Evolutionary conservation across 1,284 basidiomycete species (phyloP).

Genomic region (Cryptococcus sp.): DNA sequence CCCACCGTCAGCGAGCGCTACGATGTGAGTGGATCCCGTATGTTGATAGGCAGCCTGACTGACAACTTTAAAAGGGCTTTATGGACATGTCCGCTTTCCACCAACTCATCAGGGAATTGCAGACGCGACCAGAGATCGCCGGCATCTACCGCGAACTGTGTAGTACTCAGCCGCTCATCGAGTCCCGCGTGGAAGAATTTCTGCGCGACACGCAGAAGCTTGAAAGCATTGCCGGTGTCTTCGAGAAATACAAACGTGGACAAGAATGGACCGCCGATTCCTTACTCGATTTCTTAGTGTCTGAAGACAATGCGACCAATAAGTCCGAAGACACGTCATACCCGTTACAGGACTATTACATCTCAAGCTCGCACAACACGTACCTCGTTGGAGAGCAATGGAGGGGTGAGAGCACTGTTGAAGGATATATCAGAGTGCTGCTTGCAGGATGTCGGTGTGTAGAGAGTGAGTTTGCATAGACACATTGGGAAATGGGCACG

Average conservation of each 20-base stretch:
- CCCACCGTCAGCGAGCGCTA: conserved; percentile 58
- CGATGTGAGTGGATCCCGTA: conserved; percentile 56
- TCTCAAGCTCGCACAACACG: conserved; percentile 95
- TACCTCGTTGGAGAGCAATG: conserved; percentile 95
- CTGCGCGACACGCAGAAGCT: conserved; percentile 70
- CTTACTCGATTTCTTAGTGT: conserved; percentile 72
- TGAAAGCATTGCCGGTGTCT: conserved; percentile 17
- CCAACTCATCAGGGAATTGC: conserved; percentile 79
- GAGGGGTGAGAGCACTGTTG: conserved; percentile 88
- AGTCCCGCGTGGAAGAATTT: conserved; percentile 65
- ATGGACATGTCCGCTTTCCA: conserved; percentile 85
- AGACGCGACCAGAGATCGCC: conserved; percentile 78
- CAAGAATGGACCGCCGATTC: conserved; percentile 40
- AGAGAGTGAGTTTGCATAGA: conserved; percentile 65
- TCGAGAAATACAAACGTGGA: conserved; percentile 24
- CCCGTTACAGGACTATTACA: conserved; percentile 84
- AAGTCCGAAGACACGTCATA: conserved; percentile 70
- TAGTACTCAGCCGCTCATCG: conserved; percentile 57
- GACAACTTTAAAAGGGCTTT: conserved; percentile 21
- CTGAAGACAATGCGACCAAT: conserved; percentile 64
- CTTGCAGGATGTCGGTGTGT: conserved; percentile 89
- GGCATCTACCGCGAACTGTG: conserved; percentile 64
- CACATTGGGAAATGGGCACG: conserved; percentile 1
- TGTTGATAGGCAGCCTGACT: neutral
- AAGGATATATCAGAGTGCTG: conserved; percentile 92